Percentiles rank a stretch among this genome's conserved stretches.
These are phyloP conservation scores for Amanita polypyramis DNA, from an alignment of 768 basidiomycete genomes.

Conservation along the genomic window DNA sequence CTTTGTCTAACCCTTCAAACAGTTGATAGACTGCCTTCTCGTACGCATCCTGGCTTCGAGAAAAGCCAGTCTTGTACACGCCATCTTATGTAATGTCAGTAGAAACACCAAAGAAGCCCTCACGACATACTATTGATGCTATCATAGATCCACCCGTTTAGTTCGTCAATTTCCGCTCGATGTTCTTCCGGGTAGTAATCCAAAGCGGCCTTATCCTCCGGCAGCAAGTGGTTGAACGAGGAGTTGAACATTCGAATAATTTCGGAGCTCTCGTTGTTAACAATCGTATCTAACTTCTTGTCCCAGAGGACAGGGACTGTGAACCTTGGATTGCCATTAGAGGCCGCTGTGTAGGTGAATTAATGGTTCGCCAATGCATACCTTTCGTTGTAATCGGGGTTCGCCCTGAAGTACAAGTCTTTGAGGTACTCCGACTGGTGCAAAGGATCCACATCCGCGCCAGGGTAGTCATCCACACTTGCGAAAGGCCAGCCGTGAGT, in stretches of 20 bases:
- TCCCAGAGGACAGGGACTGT: conserved; percentile 93
- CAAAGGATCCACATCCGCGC: conserved; percentile 66
- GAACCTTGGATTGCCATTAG: conserved; percentile 36
- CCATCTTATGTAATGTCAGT: conserved; percentile 39
- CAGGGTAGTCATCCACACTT: conserved; percentile 54
- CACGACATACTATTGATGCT: conserved; percentile 63
- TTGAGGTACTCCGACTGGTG: conserved; percentile 61
- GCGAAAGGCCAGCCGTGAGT: conserved; percentile 83
- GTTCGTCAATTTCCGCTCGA: conserved; percentile 64
- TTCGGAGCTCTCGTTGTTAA: conserved; percentile 94
- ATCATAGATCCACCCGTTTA: conserved; percentile 84
- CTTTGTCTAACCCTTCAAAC: conserved; percentile 69
- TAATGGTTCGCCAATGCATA: conserved; percentile 13
- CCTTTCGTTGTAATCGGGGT: conserved; percentile 66
- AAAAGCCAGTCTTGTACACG: conserved; percentile 87
- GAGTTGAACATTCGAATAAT: conserved; percentile 92
- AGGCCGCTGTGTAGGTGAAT: too few species aligned
- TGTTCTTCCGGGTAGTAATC: conserved; percentile 74
- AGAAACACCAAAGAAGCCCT: neutral
- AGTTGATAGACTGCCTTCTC: conserved; percentile 62
- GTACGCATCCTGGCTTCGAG: conserved; percentile 73
- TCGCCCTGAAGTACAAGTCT: conserved; percentile 75
- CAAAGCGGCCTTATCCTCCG: conserved; percentile 50
- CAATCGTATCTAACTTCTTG: conserved; percentile 75
- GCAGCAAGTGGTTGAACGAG: conserved; percentile 66